Evolutionary conservation across 108 stramenopile species (phyloP), one percentile per base, ranked within the genome.

Genomic region (Pseudonitzschia pungens): DNA sequence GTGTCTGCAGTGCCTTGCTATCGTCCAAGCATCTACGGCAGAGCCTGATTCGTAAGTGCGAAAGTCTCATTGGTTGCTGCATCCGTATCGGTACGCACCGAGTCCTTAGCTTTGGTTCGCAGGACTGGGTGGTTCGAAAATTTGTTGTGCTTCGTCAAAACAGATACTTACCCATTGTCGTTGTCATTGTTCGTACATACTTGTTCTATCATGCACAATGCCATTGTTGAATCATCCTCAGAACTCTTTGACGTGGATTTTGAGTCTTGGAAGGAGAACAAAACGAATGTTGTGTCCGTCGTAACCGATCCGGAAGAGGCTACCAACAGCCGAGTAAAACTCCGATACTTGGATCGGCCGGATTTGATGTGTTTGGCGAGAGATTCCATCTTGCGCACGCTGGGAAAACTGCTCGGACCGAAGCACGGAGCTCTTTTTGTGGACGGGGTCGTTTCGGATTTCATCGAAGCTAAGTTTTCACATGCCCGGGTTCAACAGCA

Each of bases 181-280:
- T n/a, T 9, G 21, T 4, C 20, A 18, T 65, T 40, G 11, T 8
- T 58, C 57, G 0, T 12, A 12, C 4, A 4, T 4, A 15, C 0
- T 26, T 58, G 1, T 26, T 58, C 27, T 33, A 24, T 58, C 0
- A 14, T 18, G 6, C 0, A 58, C 14, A 15, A 14, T 0, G 9
- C 15, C 24, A 58, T 31, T 7, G 20, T 5, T 24, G 15, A 28
- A 58, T 58, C 26, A 58, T 58, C 26, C 3, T 9, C 41, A 77
- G 76, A 70, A 32, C 24, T 71, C 31, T 56, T 70, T 69, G 70
- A 71, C 31, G 70, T 71, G 14, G 76, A 77, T 70, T 42, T 67
- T 12, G 66, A 67, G 27, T 44, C 66, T 4, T 44, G n/a, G 66
- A 62, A 62, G 14, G 60, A 33, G 15, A 62, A 41, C 12, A 62